phyloP scores from a whole-genome alignment of 495 filamentous ascomycete genomes.

The Penicillium cosmopolitanum region DNA sequence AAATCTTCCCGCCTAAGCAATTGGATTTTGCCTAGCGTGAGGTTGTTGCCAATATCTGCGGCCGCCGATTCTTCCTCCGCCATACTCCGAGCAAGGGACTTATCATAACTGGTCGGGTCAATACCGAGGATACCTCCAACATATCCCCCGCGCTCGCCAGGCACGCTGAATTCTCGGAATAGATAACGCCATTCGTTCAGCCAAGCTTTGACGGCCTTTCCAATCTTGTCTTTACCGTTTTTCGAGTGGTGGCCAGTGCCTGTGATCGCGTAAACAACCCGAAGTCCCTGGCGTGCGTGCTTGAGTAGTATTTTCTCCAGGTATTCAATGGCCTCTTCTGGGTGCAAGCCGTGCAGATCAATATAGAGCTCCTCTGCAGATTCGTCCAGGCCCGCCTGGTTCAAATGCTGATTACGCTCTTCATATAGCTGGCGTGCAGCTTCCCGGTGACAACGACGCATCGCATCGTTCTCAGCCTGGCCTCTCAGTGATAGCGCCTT shows the following conservation, averaged over 20 bases:
- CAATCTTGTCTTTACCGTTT: conserved; percentile 98
- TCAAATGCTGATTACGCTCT: conserved; percentile 80
- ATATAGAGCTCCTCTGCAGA: conserved; percentile 79
- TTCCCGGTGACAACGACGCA: conserved; percentile 96
- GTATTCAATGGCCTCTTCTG: conserved; percentile 96
- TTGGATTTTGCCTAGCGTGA: conserved; percentile 52
- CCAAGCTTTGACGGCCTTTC: conserved; percentile 88
- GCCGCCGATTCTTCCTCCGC: conserved; percentile 27
- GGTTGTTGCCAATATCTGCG: conserved; percentile 26
- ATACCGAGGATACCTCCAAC: conserved; percentile 94
- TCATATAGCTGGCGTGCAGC: conserved; percentile 92
- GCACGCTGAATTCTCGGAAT: conserved; percentile 94
- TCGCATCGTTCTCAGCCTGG: conserved; percentile 93
- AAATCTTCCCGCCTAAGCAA: conserved; percentile 51
- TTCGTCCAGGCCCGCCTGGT: conserved; percentile 42
- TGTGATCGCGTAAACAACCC: conserved; percentile 92
- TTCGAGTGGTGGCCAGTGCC: conserved; percentile 98
- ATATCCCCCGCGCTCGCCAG: conserved; percentile 77
- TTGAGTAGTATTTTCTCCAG: conserved; percentile 84
- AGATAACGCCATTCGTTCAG: conserved; percentile 95
- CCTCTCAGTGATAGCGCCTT: conserved; percentile 93
- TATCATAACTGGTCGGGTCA: conserved; percentile 88
- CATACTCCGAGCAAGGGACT: conserved; percentile 45
- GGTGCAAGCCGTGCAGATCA: conserved; percentile 94
- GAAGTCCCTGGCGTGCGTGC: conserved; percentile 66